Evolutionary conservation across 495 filamentous ascomycete species (phyloP).

Genomic region (Aspergillus cristatus): DNA sequence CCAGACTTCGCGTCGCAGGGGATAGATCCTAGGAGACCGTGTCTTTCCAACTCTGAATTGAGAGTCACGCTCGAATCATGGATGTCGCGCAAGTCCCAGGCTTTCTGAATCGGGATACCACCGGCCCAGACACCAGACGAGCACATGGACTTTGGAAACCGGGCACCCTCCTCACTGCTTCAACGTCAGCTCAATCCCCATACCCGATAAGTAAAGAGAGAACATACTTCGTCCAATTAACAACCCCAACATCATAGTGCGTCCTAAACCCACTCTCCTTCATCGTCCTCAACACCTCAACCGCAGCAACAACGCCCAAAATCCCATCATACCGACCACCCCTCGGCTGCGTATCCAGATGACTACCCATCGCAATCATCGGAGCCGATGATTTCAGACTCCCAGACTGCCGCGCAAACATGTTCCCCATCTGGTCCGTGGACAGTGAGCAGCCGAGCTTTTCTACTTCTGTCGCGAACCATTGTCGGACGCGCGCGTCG

Average conservation of each 20-base stretch:
- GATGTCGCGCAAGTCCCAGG: slow-evolving; percentile 48
- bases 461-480: slow-evolving; percentile 55
- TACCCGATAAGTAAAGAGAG: too few relatives aligned
- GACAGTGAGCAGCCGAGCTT: slow-evolving; percentile 51
- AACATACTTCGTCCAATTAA: slow-evolving; percentile 64
- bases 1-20: slow-evolving; percentile 20
- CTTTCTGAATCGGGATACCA: slow-evolving; percentile 47
- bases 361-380: slow-evolving; percentile 38
- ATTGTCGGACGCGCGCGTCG: slow-evolving; percentile 59
- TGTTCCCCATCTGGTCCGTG: slow-evolving; percentile 60
- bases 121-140: slow-evolving; percentile 68
- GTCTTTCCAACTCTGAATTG: slow-evolving; percentile 49
- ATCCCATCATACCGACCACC: slow-evolving; percentile 70
- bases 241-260: slow-evolving; percentile 53
- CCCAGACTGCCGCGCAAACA: slow-evolving; percentile 56
- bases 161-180: slow-evolving; percentile 58
- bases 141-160: slow-evolving; percentile 70
- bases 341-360: slow-evolving; percentile 53
- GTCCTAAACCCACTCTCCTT: slow-evolving; percentile 55
- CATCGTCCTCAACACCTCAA: slow-evolving; percentile 60
- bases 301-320: slow-evolving; percentile 55
- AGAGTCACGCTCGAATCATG: slow-evolving; percentile 43
- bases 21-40: slow-evolving; percentile 54
- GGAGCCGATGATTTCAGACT: slow-evolving; percentile 24
- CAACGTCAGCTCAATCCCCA: too few relatives aligned